Base-by-base conservation (phyloP, 768 basidiomycete species). In the Rossbeevera mucosa region DNA sequence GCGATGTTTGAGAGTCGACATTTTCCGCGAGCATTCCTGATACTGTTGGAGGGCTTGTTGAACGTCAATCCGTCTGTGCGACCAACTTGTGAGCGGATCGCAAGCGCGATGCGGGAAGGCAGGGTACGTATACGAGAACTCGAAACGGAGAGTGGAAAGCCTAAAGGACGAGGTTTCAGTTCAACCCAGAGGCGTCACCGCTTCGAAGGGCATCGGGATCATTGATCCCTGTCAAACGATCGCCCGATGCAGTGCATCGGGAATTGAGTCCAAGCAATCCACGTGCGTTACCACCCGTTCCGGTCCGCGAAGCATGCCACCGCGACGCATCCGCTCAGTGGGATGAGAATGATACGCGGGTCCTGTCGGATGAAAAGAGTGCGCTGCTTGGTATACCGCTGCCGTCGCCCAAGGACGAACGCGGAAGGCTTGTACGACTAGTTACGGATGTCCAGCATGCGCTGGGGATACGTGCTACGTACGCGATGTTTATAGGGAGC, bases 11-110 rank as follows among this genome's bases (percentile, higher is more conserved):
- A 85, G 55, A 73, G 81, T 4, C 78, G 93, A n/a, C 79, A 84
- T 38, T 70, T 95, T 0, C 88, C 91, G 2, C 72, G 81, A 4
- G 76, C 85, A 5, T 84, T 85, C 55, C 72, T 94, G 5, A 74
- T 88, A 1, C 68, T 94, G 13, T 72, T 95, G 24, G 88, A 91
- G 54, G 77, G 79, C 51, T 73, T 95, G 40, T 68, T 94, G 53
- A 79, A 83, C 54, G 75, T 84, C 29, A 68, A 67, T 3, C 84
- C 92, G 0, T 64, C 71, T 3, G 67, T 66, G n/a, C 76, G 93
- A 47, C 88, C 89, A 7, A 80, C 82, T 0, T 83, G 83, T 44
- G 88, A 91, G 56, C 78, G 84, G 46, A 85, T 94, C 13, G 66
- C 76, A n/a, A 67, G 64, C 24, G 91, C 85, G 1, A 76, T 94